phyloP scores from a whole-genome alignment of 1,284 basidiomycete species.

The Ustilago xerochloae region DNA sequence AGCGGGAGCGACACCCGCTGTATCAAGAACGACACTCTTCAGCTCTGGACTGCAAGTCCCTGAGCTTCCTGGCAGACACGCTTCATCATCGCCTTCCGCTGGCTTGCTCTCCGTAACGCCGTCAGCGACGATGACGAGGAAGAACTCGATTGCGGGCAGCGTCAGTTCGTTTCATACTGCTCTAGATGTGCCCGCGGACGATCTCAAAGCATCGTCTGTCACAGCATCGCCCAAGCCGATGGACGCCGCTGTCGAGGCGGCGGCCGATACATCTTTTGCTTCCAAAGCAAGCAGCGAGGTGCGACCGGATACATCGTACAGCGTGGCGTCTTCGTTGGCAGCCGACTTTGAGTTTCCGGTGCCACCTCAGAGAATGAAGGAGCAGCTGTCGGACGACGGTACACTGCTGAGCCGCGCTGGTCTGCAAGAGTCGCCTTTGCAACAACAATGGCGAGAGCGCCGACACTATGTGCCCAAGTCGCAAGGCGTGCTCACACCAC shows the following conservation, averaged over 20 bases:
- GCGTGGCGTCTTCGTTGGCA: slow-evolving; percentile 37
- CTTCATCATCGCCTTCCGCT: neutral
- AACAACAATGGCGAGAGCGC: slow-evolving; percentile 17
- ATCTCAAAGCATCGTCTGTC: neutral
- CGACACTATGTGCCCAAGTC: slow-evolving; percentile 7
- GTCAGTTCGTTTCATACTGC: slow-evolving; percentile 38
- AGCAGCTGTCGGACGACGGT: slow-evolving; percentile 48
- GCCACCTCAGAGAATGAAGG: slow-evolving; percentile 39
- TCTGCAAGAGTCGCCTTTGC: slow-evolving; percentile 21
- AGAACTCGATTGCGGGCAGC: slow-evolving; percentile 20
- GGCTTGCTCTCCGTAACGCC: neutral
- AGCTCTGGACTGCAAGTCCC: slow-evolving; percentile 8
- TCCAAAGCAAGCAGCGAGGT: slow-evolving; percentile 7
- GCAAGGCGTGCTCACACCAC: neutral
- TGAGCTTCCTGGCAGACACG: neutral
- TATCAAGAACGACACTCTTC: neutral
- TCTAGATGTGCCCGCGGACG: slow-evolving; percentile 4
- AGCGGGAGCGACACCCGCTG: no score
- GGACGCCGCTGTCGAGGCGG: neutral
- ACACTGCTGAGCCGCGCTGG: slow-evolving; percentile 42
- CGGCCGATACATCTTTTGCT: neutral
- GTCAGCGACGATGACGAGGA: neutral
- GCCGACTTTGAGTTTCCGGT: slow-evolving; percentile 50
- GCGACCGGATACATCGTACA: slow-evolving; percentile 30
- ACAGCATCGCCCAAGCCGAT: slow-evolving; percentile 9